Percentiles rank a stretch among this genome's conserved stretches.
phyloP scores from a whole-genome alignment of 2,329 filamentous ascomycete species.

The Pseudodiploospora longispora region DNA sequence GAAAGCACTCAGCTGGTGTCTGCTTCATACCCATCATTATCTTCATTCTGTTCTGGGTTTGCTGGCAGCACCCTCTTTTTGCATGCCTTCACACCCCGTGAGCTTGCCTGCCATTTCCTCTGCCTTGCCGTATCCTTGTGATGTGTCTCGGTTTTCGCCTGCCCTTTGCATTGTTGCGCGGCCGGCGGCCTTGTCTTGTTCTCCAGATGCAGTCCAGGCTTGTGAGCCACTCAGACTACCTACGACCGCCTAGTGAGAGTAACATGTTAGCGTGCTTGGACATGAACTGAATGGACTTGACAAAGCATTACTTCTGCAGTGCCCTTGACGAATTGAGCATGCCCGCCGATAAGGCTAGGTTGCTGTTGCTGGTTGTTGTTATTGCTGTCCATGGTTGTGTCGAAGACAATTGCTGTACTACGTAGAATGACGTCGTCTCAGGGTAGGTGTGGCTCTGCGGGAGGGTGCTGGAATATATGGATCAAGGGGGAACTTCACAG shows the following conservation, averaged over 20 bases:
- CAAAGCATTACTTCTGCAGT: conserved; percentile 47
- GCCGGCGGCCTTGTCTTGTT: conserved; percentile 55
- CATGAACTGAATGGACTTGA: too few species aligned
- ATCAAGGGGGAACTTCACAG: too few species aligned
- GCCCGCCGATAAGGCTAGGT: conserved; percentile 53
- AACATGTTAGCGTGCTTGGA: neutral
- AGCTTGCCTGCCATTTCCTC: conserved; percentile 58
- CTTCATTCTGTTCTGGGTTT: conserved; percentile 8
- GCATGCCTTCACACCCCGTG: conserved; percentile 63
- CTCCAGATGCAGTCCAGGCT: conserved; percentile 56
- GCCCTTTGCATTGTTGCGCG: conserved; percentile 56
- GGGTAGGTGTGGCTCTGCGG: neutral
- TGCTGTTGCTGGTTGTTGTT: conserved; percentile 28
- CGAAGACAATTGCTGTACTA: too few species aligned
- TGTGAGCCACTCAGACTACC: conserved; percentile 54
- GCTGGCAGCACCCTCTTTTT: conserved; percentile 51
- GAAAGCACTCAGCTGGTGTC: too few species aligned
- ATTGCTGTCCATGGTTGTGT: conserved; percentile 18
- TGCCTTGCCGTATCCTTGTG: conserved; percentile 50
- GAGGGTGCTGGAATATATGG: neutral
- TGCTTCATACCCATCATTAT: too few species aligned
- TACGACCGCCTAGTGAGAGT: conserved; percentile 40
- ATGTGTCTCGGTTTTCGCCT: conserved; percentile 45
- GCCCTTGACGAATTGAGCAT: conserved; percentile 62
- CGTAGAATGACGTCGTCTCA: too few species aligned